phyloP scores from a whole-genome alignment of 176 grass and related monocot genomes.

The Puccinellia tenuiflora region DNA sequence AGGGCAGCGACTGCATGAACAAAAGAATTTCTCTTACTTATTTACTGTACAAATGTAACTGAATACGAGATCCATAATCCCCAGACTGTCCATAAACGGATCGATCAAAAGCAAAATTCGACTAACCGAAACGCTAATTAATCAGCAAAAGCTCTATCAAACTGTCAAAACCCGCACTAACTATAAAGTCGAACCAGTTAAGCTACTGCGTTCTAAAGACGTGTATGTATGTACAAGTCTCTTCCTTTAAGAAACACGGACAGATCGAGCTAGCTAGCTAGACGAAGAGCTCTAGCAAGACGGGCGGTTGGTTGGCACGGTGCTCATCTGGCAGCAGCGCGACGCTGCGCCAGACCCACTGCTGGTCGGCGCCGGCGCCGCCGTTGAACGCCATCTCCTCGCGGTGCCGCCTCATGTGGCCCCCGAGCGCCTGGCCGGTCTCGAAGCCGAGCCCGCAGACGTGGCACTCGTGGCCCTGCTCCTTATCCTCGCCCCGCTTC shows the following conservation, averaged over 20 bases:
- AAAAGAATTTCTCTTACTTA: not conserved
- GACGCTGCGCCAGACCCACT: conserved; percentile 19
- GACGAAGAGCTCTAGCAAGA: conserved; percentile 31
- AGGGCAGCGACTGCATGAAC: too few species aligned
- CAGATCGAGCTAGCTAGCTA: not conserved
- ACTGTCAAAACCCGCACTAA: not conserved
- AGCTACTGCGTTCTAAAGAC: not conserved
- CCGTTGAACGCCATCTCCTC: not conserved
- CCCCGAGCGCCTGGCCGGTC: not conserved
- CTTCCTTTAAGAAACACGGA: not conserved
- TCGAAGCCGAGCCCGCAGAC: not conserved
- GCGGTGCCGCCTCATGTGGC: conserved; percentile 50
- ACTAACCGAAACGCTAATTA: not conserved
- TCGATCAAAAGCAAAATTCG: not conserved
- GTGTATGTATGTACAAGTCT: conserved; percentile 14
- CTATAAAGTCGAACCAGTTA: not conserved
- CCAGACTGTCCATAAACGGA: not conserved
- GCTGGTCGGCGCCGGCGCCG: not conserved
- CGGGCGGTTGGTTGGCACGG: not conserved
- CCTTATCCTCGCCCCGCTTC: conserved; percentile 20
- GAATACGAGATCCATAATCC: not conserved
- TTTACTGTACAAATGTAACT: not conserved
- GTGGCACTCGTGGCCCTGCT: not conserved
- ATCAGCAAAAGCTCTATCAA: not conserved
- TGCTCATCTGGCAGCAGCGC: too few species aligned